Conservation (phyloP, 1,139 yeast genomes). For the Hanseniaspora uvarum region DNA sequence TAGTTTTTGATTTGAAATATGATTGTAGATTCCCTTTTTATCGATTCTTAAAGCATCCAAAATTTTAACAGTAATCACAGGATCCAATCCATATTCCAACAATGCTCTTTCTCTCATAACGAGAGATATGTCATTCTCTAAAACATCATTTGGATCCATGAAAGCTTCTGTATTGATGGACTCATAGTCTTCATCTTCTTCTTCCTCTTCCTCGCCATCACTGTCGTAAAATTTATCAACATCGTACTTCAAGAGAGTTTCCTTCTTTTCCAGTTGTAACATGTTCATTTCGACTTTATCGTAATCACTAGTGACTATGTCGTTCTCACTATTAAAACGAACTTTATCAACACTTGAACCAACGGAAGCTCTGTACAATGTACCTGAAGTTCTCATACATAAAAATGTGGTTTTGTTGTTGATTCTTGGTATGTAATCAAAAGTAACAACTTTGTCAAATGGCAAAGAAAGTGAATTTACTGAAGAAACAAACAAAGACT, state of each 20-base stretch:
- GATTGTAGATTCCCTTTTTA: constrained; percentile 4
- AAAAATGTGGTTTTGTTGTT: constrained; percentile 42
- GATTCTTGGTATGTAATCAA: constrained; percentile 65
- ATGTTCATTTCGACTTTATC: constrained; percentile 32
- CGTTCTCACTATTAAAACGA: constrained; percentile 61
- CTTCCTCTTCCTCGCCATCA: constrained; percentile 21
- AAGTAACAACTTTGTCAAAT: constrained; percentile 71
- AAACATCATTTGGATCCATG: constrained; percentile 32
- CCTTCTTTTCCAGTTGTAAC: constrained; percentile 23
- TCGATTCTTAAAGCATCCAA: constrained; percentile 40
- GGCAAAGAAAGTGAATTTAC: constrained; percentile 70
- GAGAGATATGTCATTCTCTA: constrained; percentile 55
- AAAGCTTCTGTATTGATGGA: constrained; percentile 24
- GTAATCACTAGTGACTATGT: constrained; percentile 57
- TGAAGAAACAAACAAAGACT: constrained; percentile 60
- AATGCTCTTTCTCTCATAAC: constrained; percentile 61
- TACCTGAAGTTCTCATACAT: constrained; percentile 85
- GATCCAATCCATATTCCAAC: constrained; percentile 64
- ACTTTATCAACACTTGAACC: constrained; percentile 56
- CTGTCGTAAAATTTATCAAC: constrained; percentile 20
- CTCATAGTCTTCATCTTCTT: constrained; percentile 25
- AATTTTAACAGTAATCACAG: constrained; percentile 52
- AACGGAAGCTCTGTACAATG: constrained; percentile 70
- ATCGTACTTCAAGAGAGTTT: constrained; percentile 24
- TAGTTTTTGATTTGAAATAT: constrained; percentile 42